phyloP scores from a whole-genome alignment of 805 yeast species.

The Pichia californica region DNA sequence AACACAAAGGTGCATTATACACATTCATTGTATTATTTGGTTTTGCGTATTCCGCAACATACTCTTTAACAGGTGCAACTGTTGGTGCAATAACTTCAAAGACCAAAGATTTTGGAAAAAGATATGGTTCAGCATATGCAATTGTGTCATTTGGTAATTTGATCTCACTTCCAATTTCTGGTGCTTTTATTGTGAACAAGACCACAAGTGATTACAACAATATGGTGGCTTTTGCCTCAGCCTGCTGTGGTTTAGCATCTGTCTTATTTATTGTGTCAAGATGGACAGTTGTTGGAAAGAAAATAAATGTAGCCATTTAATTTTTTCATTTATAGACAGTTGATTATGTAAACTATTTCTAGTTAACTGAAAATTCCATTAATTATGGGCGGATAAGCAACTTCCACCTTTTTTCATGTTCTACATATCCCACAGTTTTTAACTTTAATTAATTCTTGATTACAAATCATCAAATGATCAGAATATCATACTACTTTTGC shows the following conservation, averaged over 20 bases:
- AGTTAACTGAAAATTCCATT: too few relatives aligned
- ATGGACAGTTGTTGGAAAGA: conserved; percentile 38
- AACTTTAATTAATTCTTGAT: too few relatives aligned
- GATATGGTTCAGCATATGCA: conserved; percentile 62
- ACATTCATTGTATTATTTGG: conserved; percentile 50
- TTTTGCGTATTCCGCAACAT: conserved; percentile 50
- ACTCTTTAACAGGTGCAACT: conserved; percentile 60
- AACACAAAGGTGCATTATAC: conserved; percentile 35
- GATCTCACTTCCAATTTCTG: conserved; percentile 42
- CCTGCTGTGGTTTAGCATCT: conserved; percentile 25
- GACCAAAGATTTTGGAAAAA: conserved; percentile 56
- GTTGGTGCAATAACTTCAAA: conserved; percentile 47
- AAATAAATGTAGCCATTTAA: conserved; percentile 1
- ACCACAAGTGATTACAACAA: conserved; percentile 29
- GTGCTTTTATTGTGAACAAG: conserved; percentile 31
- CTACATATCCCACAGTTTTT: too few relatives aligned
- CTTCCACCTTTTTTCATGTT: too few relatives aligned
- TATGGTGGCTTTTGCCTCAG: conserved; percentile 28
- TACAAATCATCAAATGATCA: too few relatives aligned
- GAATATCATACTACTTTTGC: too few relatives aligned
- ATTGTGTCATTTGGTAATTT: conserved; percentile 46
- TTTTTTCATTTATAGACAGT: too few relatives aligned
- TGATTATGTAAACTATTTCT: too few relatives aligned
- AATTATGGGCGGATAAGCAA: too few relatives aligned
- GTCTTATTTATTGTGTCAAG: conserved; percentile 39